Evolutionary conservation across 768 basidiomycete genomes (phyloP).

Genomic region (Phaeolepiota aurea): DNA sequence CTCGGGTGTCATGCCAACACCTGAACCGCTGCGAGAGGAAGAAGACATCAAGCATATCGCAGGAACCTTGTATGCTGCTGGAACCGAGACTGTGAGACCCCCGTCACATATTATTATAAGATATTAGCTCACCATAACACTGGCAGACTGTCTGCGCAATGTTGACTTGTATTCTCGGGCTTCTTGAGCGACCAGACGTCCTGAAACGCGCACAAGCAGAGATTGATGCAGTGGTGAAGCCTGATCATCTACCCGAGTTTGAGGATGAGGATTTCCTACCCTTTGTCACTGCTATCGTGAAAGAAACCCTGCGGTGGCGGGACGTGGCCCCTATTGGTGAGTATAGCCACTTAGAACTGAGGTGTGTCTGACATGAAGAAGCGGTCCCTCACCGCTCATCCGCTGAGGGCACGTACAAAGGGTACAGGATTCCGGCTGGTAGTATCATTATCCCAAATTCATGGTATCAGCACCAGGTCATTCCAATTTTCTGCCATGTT

Average conservation of each 20-base stretch:
- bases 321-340: constrained; percentile 15
- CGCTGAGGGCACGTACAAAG: constrained; percentile 1
- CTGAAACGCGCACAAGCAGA: constrained; percentile 23
- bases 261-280: constrained; percentile 17
- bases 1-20: constrained; percentile 4
- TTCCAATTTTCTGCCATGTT: background rate
- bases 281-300: constrained; percentile 20
- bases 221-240: constrained; percentile 22
- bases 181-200: constrained; percentile 19
- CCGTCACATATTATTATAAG: background rate
- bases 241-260: constrained; percentile 21
- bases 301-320: constrained; percentile 20
- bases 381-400: constrained; percentile 13
- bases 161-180: constrained; percentile 20
- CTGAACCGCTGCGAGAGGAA: constrained; percentile 10
- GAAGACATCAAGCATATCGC: constrained; percentile 13
- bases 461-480: constrained; percentile 9
- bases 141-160: constrained; percentile 12
- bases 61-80: constrained; percentile 13
- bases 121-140: background rate
- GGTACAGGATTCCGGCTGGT: constrained; percentile 2
- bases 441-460: constrained; percentile 4
- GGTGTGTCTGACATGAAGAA: background rate
- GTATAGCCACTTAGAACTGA: background rate
- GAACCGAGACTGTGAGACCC: background rate